Evolutionary conservation across 345 rosid species (phyloP).

Genomic region (Pugionium dolabratum): DNA sequence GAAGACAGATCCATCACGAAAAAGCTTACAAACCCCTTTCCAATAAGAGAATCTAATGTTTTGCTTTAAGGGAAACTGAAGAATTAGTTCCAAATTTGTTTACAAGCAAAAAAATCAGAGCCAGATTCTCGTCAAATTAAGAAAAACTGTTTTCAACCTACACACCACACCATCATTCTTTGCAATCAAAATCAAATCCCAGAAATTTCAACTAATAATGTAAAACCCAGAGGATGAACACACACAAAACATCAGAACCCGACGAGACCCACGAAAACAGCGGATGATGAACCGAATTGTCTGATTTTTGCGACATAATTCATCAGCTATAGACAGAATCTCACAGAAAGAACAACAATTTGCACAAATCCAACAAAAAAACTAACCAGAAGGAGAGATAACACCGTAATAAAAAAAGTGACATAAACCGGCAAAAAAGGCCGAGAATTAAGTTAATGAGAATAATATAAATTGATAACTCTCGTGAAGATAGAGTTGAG

Average conservation of each 20-base stretch:
- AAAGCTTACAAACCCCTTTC: not conserved
- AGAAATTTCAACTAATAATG: not conserved
- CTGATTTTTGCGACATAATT: not conserved
- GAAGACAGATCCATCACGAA: slow-evolving; percentile 35
- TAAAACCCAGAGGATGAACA: not conserved
- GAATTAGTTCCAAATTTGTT: slow-evolving; percentile 25
- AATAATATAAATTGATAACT: not conserved
- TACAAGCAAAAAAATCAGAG: slow-evolving; percentile 14
- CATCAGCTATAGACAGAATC: not conserved
- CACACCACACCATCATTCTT: slow-evolving; percentile 4
- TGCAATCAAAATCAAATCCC: slow-evolving; percentile 1
- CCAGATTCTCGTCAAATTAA: slow-evolving; percentile 15
- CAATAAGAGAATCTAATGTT: slow-evolving; percentile 33
- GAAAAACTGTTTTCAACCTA: too few species aligned
- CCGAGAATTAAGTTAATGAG: not conserved
- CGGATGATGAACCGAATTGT: not conserved
- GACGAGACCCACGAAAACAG: not conserved
- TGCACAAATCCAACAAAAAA: slow-evolving; percentile 20
- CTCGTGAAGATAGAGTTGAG: slow-evolving; percentile 28
- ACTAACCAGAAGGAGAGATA: slow-evolving; percentile 41
- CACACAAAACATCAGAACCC: slow-evolving; percentile 15
- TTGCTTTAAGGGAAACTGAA: slow-evolving; percentile 33
- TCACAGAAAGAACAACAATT: slow-evolving; percentile 6
- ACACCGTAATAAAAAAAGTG: not conserved
- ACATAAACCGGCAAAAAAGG: not conserved